A percentile compares a stretch with the other conserved stretches of the same genome.
Conservation (phyloP, 306 rosid genomes). For the Argentina anserina region DNA sequence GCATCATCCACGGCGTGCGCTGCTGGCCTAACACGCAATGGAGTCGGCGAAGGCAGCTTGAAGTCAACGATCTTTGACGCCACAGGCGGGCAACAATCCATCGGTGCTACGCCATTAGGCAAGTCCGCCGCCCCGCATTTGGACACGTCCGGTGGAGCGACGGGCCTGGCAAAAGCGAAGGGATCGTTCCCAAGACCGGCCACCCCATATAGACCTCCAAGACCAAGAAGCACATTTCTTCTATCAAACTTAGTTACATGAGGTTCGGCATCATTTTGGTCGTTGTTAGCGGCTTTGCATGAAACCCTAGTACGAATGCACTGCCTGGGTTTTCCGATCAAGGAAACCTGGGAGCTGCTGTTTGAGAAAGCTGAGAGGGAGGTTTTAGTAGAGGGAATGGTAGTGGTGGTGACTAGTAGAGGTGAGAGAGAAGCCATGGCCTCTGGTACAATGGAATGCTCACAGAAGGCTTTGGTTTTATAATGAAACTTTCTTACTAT, state of each 20-base stretch:
- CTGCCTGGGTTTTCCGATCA: constrained; percentile 18
- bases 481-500: constrained; percentile 7
- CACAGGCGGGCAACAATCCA: constrained; percentile 65
- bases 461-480: constrained; percentile 8
- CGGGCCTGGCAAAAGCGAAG: constrained; percentile 47
- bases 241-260: constrained; percentile 34
- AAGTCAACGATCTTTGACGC: constrained; percentile 42
- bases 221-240: constrained; percentile 55
- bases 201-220: constrained; percentile 58
- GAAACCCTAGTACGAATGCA: constrained; percentile 11
- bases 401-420: not conserved
- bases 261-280: constrained; percentile 18
- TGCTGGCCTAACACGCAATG: constrained; percentile 40
- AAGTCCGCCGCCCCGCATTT: constrained; percentile 48
- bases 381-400: constrained; percentile 8
- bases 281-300: constrained; percentile 35
- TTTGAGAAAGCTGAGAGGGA: constrained; percentile 12
- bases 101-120: constrained; percentile 27
- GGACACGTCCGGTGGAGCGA: constrained; percentile 41
- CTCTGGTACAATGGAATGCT: not conserved
- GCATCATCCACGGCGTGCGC: constrained; percentile 46
- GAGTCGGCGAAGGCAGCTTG: constrained; percentile 16
- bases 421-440: constrained; percentile 41
- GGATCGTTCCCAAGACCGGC: constrained; percentile 29
- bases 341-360: constrained; percentile 14